These are phyloP conservation scores for Emmonsia crescens DNA, from an alignment of 2,329 filamentous ascomycete species.

Conservation along the genomic window DNA sequence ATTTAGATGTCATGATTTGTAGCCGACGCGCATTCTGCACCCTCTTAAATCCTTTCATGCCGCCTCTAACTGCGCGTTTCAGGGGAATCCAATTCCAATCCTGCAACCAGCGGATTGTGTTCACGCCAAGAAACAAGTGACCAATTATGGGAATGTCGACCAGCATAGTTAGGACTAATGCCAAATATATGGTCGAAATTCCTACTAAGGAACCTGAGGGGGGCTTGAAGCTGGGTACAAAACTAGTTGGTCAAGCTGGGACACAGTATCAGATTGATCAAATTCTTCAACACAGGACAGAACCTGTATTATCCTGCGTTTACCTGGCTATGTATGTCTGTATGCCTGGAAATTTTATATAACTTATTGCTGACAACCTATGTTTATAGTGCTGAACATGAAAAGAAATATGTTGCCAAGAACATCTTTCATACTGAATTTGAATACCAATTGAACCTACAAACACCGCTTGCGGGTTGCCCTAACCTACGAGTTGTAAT, in stretches of 20 bases:
- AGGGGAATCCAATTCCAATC: no score
- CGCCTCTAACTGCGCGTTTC: no score
- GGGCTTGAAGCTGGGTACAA: conserved; percentile 2
- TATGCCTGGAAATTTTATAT: no score
- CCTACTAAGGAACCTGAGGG: not conserved
- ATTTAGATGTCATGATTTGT: no score
- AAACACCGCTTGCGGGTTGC: conserved; percentile 5
- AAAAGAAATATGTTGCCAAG: conserved; percentile 8
- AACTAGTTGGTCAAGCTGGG: conserved; percentile 1
- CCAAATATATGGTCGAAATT: not conserved
- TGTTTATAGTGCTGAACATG: no score
- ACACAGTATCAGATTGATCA: conserved; percentile 2
- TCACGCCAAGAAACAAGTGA: no score
- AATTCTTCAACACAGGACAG: conserved; percentile 8
- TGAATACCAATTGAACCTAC: conserved; percentile 9
- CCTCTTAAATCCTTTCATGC: no score
- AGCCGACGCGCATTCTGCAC: no score
- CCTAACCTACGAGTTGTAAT: conserved; percentile 8
- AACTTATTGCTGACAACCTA: no score
- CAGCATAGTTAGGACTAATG: not conserved
- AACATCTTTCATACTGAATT: conserved; percentile 10
- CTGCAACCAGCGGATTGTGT: no score
- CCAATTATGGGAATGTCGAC: no score
- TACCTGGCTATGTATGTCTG: conserved; percentile 9
- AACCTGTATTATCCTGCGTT: conserved; percentile 7